These are phyloP conservation scores for Chaetomium cochliodes DNA, from an alignment of 495 filamentous ascomycete species.

Conservation along the genomic window DNA sequence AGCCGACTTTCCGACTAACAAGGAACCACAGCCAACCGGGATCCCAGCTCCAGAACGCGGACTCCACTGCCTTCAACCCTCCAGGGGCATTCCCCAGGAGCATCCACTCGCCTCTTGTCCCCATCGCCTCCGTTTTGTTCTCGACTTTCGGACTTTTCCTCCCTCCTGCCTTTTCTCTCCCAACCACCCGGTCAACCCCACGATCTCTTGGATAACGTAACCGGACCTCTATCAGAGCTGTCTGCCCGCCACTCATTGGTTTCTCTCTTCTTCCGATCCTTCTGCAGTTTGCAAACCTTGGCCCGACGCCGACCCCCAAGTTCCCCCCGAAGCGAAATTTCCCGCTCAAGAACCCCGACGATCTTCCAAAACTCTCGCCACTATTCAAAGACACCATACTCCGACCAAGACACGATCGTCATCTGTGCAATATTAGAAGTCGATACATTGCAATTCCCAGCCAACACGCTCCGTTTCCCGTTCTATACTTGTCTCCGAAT, in stretches of 20 bases:
- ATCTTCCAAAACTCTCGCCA: neutral
- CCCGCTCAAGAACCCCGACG: neutral
- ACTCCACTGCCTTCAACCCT: conserved; percentile 1
- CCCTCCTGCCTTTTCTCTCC: conserved; percentile 2
- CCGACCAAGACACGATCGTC: conserved; percentile 9
- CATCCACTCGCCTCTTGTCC: conserved; percentile 7
- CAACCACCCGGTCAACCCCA: conserved; percentile 16
- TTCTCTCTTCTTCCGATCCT: conserved; percentile 6
- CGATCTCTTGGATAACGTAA: conserved; percentile 5
- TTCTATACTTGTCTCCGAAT: neutral
- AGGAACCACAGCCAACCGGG: conserved; percentile 2
- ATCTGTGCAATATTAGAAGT: neutral
- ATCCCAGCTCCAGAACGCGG: neutral
- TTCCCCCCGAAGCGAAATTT: neutral
- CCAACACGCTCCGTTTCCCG: neutral
- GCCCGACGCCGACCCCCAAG: neutral
- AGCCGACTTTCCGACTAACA: neutral
- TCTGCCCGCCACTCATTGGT: conserved; percentile 9
- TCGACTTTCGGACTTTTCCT: conserved; percentile 9
- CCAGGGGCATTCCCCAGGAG: neutral
- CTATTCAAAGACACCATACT: neutral
- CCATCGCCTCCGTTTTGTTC: conserved; percentile 14
- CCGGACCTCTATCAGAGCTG: neutral
- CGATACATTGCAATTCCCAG: neutral
- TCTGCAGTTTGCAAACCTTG: neutral